Base-by-base conservation (phyloP, 2,329 filamentous ascomycete genomes). In the Neonectria punicea region DNA sequence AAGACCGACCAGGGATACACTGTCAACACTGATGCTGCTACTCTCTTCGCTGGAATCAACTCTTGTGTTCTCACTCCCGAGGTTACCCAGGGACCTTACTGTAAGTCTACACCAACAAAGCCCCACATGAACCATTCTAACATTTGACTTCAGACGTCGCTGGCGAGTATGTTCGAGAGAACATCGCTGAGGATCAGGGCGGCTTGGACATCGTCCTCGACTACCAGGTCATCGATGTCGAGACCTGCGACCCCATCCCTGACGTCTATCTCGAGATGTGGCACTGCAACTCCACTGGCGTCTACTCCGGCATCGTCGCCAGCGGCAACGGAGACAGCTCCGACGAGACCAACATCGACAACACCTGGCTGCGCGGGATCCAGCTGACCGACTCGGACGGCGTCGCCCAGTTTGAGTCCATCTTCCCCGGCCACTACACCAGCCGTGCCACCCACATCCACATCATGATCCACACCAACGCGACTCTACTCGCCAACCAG, bases 11-110 rank as follows among this genome's bases (percentile, higher is more conserved):
- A 73, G 18, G 74, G 74, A 6, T 80, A 77, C 66, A 77, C 72
- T 10, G 49, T 69, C 5, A 67, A 75, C 30, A 78, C 78, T 2
- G 69, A 74, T 10, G 67, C 77, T 7, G 69, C 71, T 51, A 75
- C 68, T 63, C 73, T 83, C 9, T 84, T 84, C 64, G 73, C 78
- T 3, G 76, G 77, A 22, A 79, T 79, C 54, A 77, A 75, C 30
- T 80, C 81, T 16, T 87, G 85, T 58, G 77, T 85, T 11, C 76
- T 87, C 28, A 82, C 79, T 4, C 83, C 84, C 0, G 85, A 86
- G 68, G 82, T 82, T 11, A 86, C 83, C 3, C 78, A 85, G 70
- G 85, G 85, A 2, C 85, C 85, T 68, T 72, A 82, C 76, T 70
- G 82, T 78, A 73, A 51, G 54, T 34, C 7, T 7, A 9, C 11